Evolutionary conservation across 768 basidiomycete genomes (phyloP).

Genomic region (Boletus subparvulus): DNA sequence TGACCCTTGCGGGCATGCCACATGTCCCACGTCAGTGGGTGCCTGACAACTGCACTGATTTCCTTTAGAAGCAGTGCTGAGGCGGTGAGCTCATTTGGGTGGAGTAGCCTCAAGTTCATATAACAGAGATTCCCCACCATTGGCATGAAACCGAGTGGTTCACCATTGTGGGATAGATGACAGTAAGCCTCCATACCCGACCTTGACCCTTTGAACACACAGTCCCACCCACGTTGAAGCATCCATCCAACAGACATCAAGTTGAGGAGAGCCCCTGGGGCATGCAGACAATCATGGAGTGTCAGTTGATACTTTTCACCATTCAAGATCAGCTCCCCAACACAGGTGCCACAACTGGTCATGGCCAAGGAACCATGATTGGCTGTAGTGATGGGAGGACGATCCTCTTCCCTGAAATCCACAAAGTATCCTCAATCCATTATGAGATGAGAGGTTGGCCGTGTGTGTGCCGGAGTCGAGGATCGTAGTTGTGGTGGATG

Average conservation of each 20-base stretch:
- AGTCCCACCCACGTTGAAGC: neutral
- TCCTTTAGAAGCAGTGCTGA: neutral
- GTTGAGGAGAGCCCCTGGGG: neutral
- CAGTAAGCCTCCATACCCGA: accelerated
- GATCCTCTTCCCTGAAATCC: neutral
- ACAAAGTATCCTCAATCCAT: neutral
- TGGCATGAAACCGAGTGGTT: neutral
- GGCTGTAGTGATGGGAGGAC: neutral
- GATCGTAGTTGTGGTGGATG: neutral
- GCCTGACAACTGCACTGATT: neutral
- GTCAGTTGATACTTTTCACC: neutral
- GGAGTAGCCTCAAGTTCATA: neutral
- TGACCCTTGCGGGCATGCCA: too few species aligned
- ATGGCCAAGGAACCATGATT: neutral
- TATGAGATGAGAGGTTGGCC: neutral
- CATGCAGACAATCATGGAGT: neutral
- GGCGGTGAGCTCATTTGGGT: neutral
- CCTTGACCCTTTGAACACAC: neutral
- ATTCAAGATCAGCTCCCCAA: neutral
- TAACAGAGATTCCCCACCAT: neutral
- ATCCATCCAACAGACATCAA: neutral
- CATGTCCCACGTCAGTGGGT: too few species aligned
- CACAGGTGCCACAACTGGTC: neutral
- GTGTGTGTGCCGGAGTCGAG: neutral
- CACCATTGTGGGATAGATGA: neutral